These are phyloP conservation scores for Amanita thiersii DNA, from an alignment of 768 basidiomycete genomes.

Conservation along the genomic window DNA sequence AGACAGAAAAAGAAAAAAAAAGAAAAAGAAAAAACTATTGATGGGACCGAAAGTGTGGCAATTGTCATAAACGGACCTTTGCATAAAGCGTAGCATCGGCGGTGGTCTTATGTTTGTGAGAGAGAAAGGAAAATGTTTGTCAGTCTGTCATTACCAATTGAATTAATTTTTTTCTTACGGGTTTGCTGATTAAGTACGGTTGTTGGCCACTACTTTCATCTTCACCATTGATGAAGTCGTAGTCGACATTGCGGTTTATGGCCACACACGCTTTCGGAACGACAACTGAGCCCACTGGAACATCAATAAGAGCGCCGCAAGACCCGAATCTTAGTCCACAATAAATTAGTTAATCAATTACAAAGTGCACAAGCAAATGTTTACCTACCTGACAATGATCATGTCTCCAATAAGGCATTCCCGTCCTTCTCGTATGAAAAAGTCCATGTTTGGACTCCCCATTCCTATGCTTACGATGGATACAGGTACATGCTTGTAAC, in stretches of 20 bases:
- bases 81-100: constrained; percentile 49
- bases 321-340: constrained; percentile 57
- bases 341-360: constrained; percentile 6
- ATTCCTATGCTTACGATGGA: constrained; percentile 78
- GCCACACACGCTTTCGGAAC: constrained; percentile 63
- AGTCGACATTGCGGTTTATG: constrained; percentile 70
- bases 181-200: constrained; percentile 64
- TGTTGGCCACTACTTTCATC: constrained; percentile 21
- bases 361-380: constrained; percentile 15
- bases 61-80: constrained; percentile 31
- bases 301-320: constrained; percentile 62
- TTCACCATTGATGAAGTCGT: constrained; percentile 50
- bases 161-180: constrained; percentile 29
- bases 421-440: constrained; percentile 74
- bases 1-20: constrained; percentile 10
- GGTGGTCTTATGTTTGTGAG: constrained; percentile 32
- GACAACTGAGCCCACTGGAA: constrained; percentile 71
- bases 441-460: constrained; percentile 79
- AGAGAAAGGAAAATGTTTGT: constrained; percentile 8
- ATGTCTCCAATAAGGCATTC: constrained; percentile 64
- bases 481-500: constrained; percentile 53
- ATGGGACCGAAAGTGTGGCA: neutral
- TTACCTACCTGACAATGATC: constrained; percentile 43
- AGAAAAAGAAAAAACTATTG: neutral
- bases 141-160: neutral